These are phyloP conservation scores for Mycena venus DNA, from an alignment of 768 basidiomycete genomes.

Conservation along the genomic window DNA sequence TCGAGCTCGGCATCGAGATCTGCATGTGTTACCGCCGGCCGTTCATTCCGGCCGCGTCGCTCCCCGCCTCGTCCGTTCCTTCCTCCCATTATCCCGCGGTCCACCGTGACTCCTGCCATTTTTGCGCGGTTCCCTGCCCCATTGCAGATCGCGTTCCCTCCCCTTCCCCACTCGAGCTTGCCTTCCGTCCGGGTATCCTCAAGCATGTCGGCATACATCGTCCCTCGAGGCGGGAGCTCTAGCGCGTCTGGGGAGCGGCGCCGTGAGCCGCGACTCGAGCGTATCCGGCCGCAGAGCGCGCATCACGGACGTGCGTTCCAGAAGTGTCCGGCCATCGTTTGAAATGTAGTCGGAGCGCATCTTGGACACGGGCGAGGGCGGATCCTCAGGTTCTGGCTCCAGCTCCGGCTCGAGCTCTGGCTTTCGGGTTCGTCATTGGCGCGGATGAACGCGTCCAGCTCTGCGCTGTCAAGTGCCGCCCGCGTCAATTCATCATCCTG, in stretches of 20 bases:
- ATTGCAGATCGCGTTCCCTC: constrained; percentile 8
- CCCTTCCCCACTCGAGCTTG: constrained; percentile 26
- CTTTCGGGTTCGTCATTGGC: constrained; percentile 53
- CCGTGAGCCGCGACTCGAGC: constrained; percentile 61
- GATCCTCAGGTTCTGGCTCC: constrained; percentile 30
- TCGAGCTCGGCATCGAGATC: constrained; percentile 90
- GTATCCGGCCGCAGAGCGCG: constrained; percentile 53
- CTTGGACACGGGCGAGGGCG: constrained; percentile 66
- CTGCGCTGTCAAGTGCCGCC: constrained; percentile 71
- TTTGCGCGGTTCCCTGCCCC: constrained; percentile 26
- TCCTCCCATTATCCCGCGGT: constrained; percentile 38
- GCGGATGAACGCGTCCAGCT: constrained; percentile 78
- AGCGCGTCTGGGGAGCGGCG: constrained; percentile 59
- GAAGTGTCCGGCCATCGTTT: constrained; percentile 62
- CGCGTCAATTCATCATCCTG: constrained; percentile 50
- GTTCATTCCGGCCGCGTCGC: constrained; percentile 52
- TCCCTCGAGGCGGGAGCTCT: constrained; percentile 39
- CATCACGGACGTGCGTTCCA: constrained; percentile 67
- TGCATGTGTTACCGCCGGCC: constrained; percentile 69
- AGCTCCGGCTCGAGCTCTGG: constrained; percentile 34
- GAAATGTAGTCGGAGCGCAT: constrained; percentile 78
- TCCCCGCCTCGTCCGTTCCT: constrained; percentile 46
- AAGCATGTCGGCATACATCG: constrained; percentile 37
- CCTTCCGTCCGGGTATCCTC: constrained; percentile 34
- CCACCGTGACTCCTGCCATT: constrained; percentile 24